A percentile compares a stretch with the other conserved stretches of the same genome.
Evolutionary conservation across 768 basidiomycete genomes (phyloP).

Genomic region (Suillus paluster): DNA sequence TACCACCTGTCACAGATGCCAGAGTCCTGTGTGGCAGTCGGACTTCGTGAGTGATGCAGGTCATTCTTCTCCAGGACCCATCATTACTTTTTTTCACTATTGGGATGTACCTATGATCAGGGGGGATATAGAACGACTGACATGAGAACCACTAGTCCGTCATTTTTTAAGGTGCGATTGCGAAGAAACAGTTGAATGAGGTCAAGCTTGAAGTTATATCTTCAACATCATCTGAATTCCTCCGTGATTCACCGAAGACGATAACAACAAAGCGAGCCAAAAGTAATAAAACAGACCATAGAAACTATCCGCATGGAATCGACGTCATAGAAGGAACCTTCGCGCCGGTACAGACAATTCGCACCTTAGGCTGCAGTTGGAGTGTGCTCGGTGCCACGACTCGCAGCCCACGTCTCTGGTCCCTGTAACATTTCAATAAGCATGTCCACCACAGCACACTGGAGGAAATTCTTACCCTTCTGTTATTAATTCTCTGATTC

Average conservation of each 20-base stretch:
- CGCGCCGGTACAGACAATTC: neutral
- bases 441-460: neutral
- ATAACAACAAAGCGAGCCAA: neutral
- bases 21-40: too few relatives aligned
- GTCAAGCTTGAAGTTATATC: neutral
- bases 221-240: neutral
- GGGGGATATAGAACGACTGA: neutral
- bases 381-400: conserved; percentile 35
- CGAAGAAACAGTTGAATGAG: too few relatives aligned
- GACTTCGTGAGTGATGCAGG: too few relatives aligned
- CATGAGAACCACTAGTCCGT: neutral
- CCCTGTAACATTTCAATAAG: conserved; percentile 20
- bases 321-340: neutral
- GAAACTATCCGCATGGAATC: neutral
- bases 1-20: neutral
- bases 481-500: conserved; percentile 46
- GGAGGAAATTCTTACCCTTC: conserved; percentile 36
- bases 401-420: conserved; percentile 35
- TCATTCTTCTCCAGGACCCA: too few relatives aligned
- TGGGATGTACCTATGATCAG: too few relatives aligned
- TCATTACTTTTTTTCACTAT: too few relatives aligned
- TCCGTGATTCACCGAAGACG: neutral
- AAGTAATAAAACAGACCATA: neutral
- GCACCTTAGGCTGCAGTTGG: conserved; percentile 20
- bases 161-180: too few relatives aligned